Conservation (phyloP, 2,329 filamentous ascomycete genomes). For the Emergomyces orientalis region DNA sequence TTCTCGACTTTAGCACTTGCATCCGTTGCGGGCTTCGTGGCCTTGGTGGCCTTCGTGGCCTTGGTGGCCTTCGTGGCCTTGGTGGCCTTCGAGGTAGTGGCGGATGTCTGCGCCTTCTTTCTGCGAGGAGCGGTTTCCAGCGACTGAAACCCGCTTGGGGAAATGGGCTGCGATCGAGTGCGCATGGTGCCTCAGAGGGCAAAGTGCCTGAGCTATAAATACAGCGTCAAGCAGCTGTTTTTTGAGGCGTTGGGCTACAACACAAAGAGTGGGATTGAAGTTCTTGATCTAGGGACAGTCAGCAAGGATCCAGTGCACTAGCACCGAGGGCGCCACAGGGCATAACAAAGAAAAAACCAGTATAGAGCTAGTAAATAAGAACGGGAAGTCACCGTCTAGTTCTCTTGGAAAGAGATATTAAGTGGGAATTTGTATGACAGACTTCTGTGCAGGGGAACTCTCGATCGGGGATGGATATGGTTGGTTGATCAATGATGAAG, state of each 20-base stretch:
- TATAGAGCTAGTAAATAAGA: background rate
- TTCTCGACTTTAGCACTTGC: slow-evolving; percentile 11
- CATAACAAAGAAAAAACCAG: background rate
- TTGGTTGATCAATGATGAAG: too few species aligned
- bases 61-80: slow-evolving; percentile 11
- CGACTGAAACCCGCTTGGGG: slow-evolving; percentile 26
- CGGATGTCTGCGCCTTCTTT: slow-evolving; percentile 12
- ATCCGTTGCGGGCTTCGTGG: slow-evolving; percentile 2
- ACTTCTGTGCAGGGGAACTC: too few species aligned
- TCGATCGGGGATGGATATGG: too few species aligned
- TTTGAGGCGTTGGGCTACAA: background rate
- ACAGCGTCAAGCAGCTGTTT: background rate
- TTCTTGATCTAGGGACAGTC: background rate
- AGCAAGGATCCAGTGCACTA: background rate
- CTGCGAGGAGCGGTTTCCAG: slow-evolving; percentile 21
- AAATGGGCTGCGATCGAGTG: slow-evolving; percentile 31
- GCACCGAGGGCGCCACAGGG: background rate
- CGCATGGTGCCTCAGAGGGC: slow-evolving; percentile 23
- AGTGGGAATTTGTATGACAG: background rate
- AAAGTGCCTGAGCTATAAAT: background rate
- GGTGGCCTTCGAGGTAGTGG: slow-evolving; percentile 15
- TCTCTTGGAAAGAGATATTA: background rate
- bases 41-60: background rate
- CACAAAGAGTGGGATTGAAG: background rate
- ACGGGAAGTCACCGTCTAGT: background rate